Evolutionary conservation across 495 filamentous ascomycete genomes (phyloP), one percentile per base, ranked within the genome.

Genomic region (Hyaloscypha variabilis): DNA sequence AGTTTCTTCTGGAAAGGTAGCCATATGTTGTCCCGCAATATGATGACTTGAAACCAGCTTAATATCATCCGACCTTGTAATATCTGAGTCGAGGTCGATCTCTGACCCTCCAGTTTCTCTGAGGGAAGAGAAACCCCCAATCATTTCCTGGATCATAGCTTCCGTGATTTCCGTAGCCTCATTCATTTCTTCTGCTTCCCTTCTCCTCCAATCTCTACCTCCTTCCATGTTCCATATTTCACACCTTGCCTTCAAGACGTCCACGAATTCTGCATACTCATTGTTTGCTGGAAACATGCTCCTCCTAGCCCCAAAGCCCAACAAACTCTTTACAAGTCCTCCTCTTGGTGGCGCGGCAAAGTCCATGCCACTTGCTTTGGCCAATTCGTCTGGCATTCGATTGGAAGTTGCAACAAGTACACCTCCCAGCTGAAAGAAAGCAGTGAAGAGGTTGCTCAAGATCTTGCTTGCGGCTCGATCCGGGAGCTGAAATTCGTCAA

Each of bases 401-500:
- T 92, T 92, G 5, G 86, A 89, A 1, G 88, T 90, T 2, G 88
- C 89, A 56, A 91, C 77, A 6, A 92, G 77, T 6, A 91, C 90
- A 29, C 90, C 90, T 0, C 90, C 90, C 5, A 91, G 76, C 58
- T 90, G 87, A 68, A 91, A 91, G 72, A 92, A 91, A 8, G 80
- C 77, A n/a, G 87, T 88, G 66, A 91, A 83, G 23, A 91, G 77
- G 69, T 87, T 88, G 34, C 86, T 89, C 61, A 92, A 73, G 25
- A 91, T 88, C 70, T 91, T 91, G 58, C 83, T 85, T 19, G 88
- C 82, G 0, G 83, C 87, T 62, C 86, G 79, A 72, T 91, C 89
- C 0, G 89, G 90, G 17, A 92, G 75, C 69, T 92, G 89, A 66
- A 92, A 91, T 69, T 92, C 88, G 65, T 91, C 88, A 1, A 91